phyloP scores from a whole-genome alignment of 83 land plant genomes.

The Diphasiastrum complanatum region DNA sequence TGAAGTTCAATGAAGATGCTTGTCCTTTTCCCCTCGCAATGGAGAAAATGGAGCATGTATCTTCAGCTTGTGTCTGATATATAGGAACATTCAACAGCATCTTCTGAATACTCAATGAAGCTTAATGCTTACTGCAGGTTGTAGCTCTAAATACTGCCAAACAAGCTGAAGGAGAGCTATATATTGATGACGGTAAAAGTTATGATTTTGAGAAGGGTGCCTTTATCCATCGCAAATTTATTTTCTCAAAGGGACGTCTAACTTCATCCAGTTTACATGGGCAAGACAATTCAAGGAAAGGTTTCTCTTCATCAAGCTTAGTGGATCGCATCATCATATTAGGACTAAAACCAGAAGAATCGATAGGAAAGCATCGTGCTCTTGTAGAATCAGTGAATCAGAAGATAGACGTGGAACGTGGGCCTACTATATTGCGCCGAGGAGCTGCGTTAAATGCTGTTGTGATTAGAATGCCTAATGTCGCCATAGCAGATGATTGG shows the following conservation, averaged over 20 bases:
- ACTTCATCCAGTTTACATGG: constrained; percentile 44
- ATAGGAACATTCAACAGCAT: not conserved
- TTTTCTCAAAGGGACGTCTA: constrained; percentile 62
- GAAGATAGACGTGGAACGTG: constrained; percentile 55
- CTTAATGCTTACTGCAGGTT: constrained; percentile 44
- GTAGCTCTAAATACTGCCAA: constrained; percentile 73
- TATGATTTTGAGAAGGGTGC: constrained; percentile 77
- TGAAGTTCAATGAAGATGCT: too few relatives aligned
- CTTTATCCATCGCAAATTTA: constrained; percentile 76
- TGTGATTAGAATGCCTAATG: constrained; percentile 71
- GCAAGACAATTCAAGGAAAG: constrained; percentile 19
- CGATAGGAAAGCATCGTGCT: constrained; percentile 39
- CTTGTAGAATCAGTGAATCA: constrained; percentile 51
- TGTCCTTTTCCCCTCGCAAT: too few relatives aligned
- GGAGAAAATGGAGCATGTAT: too few relatives aligned
- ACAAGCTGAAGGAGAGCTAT: constrained; percentile 89
- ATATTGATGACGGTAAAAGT: constrained; percentile 91
- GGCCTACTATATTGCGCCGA: constrained; percentile 49
- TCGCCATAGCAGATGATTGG: constrained; percentile 71
- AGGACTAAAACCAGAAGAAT: constrained; percentile 42
- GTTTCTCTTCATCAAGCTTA: constrained; percentile 46
- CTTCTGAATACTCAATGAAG: not conserved
- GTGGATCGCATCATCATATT: constrained; percentile 77
- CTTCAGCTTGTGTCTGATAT: not conserved
- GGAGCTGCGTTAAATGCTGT: constrained; percentile 39